Conservation (phyloP, 2,329 filamentous ascomycete genomes). For the Ophiognomonia clavigignenti-juglandacearum region DNA sequence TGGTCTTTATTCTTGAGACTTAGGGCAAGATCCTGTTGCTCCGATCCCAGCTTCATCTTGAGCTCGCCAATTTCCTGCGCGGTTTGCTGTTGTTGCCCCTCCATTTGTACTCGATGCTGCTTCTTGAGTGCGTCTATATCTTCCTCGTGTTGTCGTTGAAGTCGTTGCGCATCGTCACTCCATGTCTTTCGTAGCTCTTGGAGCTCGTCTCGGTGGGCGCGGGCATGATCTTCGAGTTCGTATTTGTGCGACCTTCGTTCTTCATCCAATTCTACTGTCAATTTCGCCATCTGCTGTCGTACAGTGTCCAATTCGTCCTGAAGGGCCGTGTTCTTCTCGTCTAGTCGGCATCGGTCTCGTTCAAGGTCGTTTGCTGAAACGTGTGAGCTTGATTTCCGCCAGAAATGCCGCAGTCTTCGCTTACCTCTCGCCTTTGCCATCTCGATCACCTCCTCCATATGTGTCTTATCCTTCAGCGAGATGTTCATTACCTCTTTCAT, state of each 20-base stretch:
- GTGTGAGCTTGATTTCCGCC: conserved; percentile 16
- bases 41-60: conserved; percentile 44
- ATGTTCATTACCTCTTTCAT: conserved; percentile 69
- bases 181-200: conserved; percentile 48
- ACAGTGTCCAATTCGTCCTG: conserved; percentile 58
- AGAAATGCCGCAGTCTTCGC: conserved; percentile 23
- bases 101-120: conserved; percentile 58
- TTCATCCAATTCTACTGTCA: conserved; percentile 35
- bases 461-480: conserved; percentile 62
- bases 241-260: conserved; percentile 41
- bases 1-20: conserved; percentile 48
- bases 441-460: conserved; percentile 68
- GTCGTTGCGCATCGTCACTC: conserved; percentile 50
- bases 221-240: conserved; percentile 49
- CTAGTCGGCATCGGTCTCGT: conserved; percentile 39
- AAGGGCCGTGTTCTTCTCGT: conserved; percentile 43
- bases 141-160: conserved; percentile 60
- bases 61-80: conserved; percentile 61
- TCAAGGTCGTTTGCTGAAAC: conserved; percentile 44
- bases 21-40: conserved; percentile 46
- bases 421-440: conserved; percentile 71
- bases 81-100: conserved; percentile 53
- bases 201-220: conserved; percentile 50
- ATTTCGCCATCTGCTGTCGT: conserved; percentile 40
- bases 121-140: conserved; percentile 62